Percentiles rank a stretch among this genome's conserved stretches.
Conservation (phyloP, 345 rosid species). For the Cardamine chenopodiifolia region DNA sequence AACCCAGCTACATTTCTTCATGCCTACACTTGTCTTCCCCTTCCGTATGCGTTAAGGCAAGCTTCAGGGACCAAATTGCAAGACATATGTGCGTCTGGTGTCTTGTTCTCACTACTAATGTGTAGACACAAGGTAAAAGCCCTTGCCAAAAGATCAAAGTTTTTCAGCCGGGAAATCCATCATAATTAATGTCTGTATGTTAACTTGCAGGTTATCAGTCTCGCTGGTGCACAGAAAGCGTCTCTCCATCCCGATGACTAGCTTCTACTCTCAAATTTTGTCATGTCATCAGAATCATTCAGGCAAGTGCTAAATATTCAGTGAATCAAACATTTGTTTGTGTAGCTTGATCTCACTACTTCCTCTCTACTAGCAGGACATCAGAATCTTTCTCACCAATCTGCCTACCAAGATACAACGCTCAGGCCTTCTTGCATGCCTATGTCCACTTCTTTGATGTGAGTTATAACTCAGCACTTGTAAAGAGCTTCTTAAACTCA, state of each 20-base stretch:
- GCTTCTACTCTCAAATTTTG: constrained; percentile 89
- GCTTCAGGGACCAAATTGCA: constrained; percentile 89
- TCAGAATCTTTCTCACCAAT: constrained; percentile 98
- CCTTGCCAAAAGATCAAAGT: constrained; percentile 1
- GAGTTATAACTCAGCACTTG: constrained; percentile 48
- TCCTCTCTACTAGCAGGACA: constrained; percentile 60
- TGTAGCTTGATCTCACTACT: constrained; percentile 20
- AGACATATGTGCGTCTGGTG: constrained; percentile 89
- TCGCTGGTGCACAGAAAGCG: constrained; percentile 96
- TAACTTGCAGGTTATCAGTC: constrained; percentile 77
- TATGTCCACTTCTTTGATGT: constrained; percentile 95
- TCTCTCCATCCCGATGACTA: constrained; percentile 98
- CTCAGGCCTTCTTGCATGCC: constrained; percentile 92
- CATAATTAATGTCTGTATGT: constrained; percentile 6
- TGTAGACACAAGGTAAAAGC: constrained; percentile 73
- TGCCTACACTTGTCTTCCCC: constrained; percentile 98
- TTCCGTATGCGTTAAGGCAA: constrained; percentile 74
- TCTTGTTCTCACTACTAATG: constrained; percentile 81
- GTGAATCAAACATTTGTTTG: constrained; percentile 5
- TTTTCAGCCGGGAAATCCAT: not conserved
- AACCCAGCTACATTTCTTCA: constrained; percentile 93
- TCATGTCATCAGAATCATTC: constrained; percentile 91
- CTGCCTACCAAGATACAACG: constrained; percentile 96
- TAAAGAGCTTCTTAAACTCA: constrained; percentile 12
- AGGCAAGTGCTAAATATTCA: constrained; percentile 52